Evolutionary conservation across 2,329 filamentous ascomycete genomes (phyloP), one percentile per base, ranked within the genome.

Genomic region (Nemania serpens): DNA sequence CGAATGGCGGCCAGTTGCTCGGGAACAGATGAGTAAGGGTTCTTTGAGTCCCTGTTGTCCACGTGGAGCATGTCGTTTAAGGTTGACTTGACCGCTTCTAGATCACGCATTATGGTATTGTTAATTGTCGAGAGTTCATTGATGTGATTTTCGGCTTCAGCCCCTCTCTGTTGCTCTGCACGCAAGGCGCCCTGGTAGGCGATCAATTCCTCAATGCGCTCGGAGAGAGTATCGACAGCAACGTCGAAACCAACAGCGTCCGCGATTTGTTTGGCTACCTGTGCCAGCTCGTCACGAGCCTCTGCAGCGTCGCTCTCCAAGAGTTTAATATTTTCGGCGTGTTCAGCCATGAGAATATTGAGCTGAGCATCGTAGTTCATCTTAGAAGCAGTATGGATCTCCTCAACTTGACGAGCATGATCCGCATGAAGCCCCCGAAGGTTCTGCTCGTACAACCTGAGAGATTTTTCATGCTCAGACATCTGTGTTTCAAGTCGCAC

Each of bases 141-240:
- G 18, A 87, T 75, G n/a, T 82, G 81, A 43, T 74, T 69, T 70
- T 87, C 80, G 36, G 91, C 77, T 70, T 86, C 84, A 18, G 75
- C 75, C 25, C 82, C 79, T 73, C 86, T 86, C 66, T 81, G 79
- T 70, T 88, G 86, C 67, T 88, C 85, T 42, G 81, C 77, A 1
- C 63, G 74, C 5, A 92, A 79, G 22, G 85, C 82, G 67, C 86
- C 83, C 69, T 90, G 84, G 61, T 86, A 80, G 1, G 80, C 79
- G 43, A 84, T 75, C 22, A 90, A 78, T 29, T 82, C 78, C 9
- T 82, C 77, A 62, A 89, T 87, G 53, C 84, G 82, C 59, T 88
- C 83, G 4, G 84, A 82, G 17, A 93, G 78, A 74, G 88, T 86
- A 59, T 89, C 86, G n/a, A 89, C 81, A 70, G 86, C 88, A 46